Evolutionary conservation across 73 alveolate genomes (phyloP).

Genomic region (Effrenium voratum): DNA sequence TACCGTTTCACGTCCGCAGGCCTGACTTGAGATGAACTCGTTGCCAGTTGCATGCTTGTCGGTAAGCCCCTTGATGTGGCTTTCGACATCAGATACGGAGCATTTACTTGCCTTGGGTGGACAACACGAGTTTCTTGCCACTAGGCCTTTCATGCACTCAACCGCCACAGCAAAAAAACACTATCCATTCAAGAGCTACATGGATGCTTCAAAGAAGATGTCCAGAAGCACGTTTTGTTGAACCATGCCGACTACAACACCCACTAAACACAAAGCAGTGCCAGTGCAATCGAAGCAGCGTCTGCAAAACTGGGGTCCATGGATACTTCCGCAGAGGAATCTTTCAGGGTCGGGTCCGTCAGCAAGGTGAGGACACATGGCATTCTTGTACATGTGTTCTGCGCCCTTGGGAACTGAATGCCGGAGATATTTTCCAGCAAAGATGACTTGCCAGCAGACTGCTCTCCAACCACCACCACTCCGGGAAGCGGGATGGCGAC

Average conservation of each 20-base stretch:
- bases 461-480: slow-evolving; percentile 51
- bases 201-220: too few species aligned
- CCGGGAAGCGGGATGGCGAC: slow-evolving; percentile 51
- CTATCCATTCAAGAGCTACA: too few species aligned
- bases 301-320: slow-evolving; percentile 39
- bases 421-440: slow-evolving; percentile 56
- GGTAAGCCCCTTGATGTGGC: slow-evolving; percentile 30
- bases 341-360: slow-evolving; percentile 1
- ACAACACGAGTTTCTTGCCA: background rate
- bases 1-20: background rate
- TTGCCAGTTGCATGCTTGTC: slow-evolving; percentile 16
- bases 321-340: slow-evolving; percentile 22
- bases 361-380: slow-evolving; percentile 30
- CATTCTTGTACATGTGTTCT: slow-evolving; percentile 66
- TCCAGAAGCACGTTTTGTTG: background rate
- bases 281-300: background rate
- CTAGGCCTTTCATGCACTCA: too few species aligned
- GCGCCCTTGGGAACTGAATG: slow-evolving; percentile 54
- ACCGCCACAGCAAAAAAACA: too few species aligned
- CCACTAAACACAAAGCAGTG: background rate
- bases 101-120: background rate
- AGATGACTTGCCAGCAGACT: slow-evolving; percentile 69
- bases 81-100: slow-evolving; percentile 27
- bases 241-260: background rate
- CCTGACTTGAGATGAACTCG: slow-evolving; percentile 40